Percentiles rank a stretch among this genome's conserved stretches.
Evolutionary conservation across 306 rosid species (phyloP).

Genomic region (Hippophae rhamnoides): DNA sequence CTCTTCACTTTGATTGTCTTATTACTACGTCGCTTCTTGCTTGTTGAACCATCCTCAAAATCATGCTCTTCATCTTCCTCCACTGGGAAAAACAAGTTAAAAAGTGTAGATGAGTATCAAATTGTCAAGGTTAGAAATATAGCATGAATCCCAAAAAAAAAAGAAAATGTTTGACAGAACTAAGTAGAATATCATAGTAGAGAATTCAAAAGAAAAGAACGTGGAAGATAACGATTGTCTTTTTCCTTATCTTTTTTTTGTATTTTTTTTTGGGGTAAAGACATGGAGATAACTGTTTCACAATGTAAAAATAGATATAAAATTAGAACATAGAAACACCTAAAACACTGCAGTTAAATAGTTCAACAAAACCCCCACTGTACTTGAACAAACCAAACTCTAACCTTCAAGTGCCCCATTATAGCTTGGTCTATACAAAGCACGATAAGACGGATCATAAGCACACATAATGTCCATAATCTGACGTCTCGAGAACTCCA

Average conservation of each 20-base stretch:
- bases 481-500: constrained; percentile 88
- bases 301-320: no score
- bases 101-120: background rate
- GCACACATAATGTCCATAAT: constrained; percentile 93
- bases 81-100: constrained; percentile 24
- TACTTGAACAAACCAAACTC: constrained; percentile 15
- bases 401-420: constrained; percentile 67
- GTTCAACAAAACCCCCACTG: constrained; percentile 3
- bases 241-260: no score
- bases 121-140: background rate
- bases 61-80: constrained; percentile 72
- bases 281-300: no score
- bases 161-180: no score
- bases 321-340: background rate
- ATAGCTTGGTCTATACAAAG: constrained; percentile 76
- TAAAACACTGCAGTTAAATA: background rate
- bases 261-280: no score
- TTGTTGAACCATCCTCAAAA: constrained; percentile 70
- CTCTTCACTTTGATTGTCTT: constrained; percentile 59
- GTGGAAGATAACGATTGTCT: no score
- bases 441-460: constrained; percentile 84
- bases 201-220: no score
- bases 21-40: constrained; percentile 69
- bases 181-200: no score
- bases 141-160: background rate